Evolutionary conservation across 495 filamentous ascomycete species (phyloP), one percentile per base, ranked within the genome.

Genomic region (Antarctomyces pellizariae): DNA sequence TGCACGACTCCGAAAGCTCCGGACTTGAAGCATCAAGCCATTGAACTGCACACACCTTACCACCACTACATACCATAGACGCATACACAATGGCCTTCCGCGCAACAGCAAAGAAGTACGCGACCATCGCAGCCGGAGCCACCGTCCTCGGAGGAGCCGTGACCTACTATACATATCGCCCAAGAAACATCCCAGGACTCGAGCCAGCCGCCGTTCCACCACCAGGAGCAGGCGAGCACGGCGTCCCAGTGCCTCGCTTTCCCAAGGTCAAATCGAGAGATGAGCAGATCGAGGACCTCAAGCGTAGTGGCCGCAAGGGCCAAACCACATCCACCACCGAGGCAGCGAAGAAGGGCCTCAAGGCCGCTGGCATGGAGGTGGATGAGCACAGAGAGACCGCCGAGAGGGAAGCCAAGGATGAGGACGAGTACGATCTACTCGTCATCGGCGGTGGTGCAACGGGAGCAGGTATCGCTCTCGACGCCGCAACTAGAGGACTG

Each of bases 381-480:
- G n/a, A n/a, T n/a, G n/a, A n/a, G 20, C 37, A 27, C 32, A 44
- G 12, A 16, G 40, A 50, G 43, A 50, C 59, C 31, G 27, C 37
- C 3, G 19, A 28, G 2, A 42, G 38, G 12, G 27, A n/a, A n/a
- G n/a, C n/a, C n/a, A n/a, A 25, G 16, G 33, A 43, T 10, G 51
- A 53, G 4, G 52, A 56, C 18, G 54, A 58, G 18, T 95, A 97
- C 48, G 86, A 95, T 47, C 52, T 97, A 29, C 48, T 95, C 24
- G 58, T 97, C 18, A 89, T 95, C 45, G 86, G 86, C 26, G 83
- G 67, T 30, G 86, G 86, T 30, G 86, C 86, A 16, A 97, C 86
- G 3, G 86, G 86, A 4, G 63, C 77, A 17, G 86, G 86, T 21
- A 79, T 95, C 40, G 86, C 86, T 6, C 57, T 97, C 11, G 86